A percentile compares a stretch with the other conserved stretches of the same genome.
Conservation (phyloP, 1,284 basidiomycete genomes). For the Rhodotorula glutinis region DNA sequence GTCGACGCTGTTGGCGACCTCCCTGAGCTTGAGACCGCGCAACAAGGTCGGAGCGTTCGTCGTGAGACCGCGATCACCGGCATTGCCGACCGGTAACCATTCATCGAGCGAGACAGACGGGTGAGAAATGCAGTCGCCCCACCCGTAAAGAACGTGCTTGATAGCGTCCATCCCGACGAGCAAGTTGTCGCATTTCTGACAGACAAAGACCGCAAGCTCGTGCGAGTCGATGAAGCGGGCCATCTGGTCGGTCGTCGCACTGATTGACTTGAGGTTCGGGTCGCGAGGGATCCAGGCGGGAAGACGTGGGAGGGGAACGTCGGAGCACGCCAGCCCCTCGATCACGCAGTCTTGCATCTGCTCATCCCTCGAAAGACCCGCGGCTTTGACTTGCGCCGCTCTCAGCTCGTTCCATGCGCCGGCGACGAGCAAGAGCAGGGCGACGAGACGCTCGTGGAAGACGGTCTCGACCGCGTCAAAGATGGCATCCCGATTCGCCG, state of each 20-base stretch:
- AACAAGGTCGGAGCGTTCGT: neutral
- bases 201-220: neutral
- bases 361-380: neutral
- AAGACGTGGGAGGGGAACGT: slow-evolving; percentile 13
- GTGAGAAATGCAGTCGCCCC: neutral
- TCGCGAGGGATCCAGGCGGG: slow-evolving; percentile 13
- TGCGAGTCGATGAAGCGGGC: neutral
- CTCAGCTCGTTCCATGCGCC: neutral
- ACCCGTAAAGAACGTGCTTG: neutral
- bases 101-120: neutral
- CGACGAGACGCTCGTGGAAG: slow-evolving; percentile 7
- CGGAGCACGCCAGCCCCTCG: neutral
- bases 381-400: neutral
- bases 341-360: neutral
- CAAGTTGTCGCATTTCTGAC: neutral
- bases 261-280: neutral
- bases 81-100: neutral
- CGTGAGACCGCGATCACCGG: neutral
- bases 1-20: neutral
- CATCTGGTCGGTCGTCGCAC: slow-evolving; percentile 17
- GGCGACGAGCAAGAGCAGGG: neutral
- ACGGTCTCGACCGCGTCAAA: neutral
- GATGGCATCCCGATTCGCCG: neutral
- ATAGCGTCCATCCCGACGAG: neutral
- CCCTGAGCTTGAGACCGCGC: neutral